Evolutionary conservation across 179 eudicot genomes (phyloP).

Genomic region (Pouteria campechiana): DNA sequence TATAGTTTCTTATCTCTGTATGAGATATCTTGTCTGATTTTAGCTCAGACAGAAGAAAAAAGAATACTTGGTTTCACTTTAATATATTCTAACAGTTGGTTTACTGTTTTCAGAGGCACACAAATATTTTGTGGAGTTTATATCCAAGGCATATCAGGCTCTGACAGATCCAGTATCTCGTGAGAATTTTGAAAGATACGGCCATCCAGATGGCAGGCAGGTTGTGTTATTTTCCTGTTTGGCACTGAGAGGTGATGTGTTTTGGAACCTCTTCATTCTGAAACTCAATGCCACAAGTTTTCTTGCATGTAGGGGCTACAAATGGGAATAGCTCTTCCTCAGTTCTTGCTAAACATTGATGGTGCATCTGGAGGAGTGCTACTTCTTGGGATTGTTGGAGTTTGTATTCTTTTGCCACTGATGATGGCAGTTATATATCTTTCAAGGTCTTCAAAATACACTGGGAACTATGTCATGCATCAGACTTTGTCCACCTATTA

Average conservation of each 20-base stretch:
- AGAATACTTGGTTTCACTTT: too few species aligned
- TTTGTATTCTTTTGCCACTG: slow-evolving; percentile 79
- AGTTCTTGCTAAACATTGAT: slow-evolving; percentile 68
- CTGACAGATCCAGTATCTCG: slow-evolving; percentile 86
- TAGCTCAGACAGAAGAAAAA: too few species aligned
- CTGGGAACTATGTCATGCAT: slow-evolving; percentile 89
- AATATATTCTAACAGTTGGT: too few species aligned
- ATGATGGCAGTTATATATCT: slow-evolving; percentile 70
- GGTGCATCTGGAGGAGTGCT: slow-evolving; percentile 86
- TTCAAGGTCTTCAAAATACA: slow-evolving; percentile 68
- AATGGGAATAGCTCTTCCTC: slow-evolving; percentile 97
- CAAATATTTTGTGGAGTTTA: slow-evolving; percentile 73
- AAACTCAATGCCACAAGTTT: too few species aligned
- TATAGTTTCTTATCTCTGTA: neutral
- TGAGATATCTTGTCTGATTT: too few species aligned
- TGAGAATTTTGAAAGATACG: slow-evolving; percentile 92
- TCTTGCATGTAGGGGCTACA: slow-evolving; percentile 65
- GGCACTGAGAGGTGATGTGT: too few species aligned
- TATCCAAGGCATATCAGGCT: slow-evolving; percentile 94
- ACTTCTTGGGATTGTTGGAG: slow-evolving; percentile 78
- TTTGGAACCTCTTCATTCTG: too few species aligned
- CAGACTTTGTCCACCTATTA: slow-evolving; percentile 67
- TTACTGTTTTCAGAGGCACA: slow-evolving; percentile 68
- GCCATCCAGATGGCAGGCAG: slow-evolving; percentile 99
- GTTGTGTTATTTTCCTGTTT: slow-evolving; percentile 17